Evolutionary conservation across 768 basidiomycete species (phyloP).

Genomic region (Tulasnella sp.): DNA sequence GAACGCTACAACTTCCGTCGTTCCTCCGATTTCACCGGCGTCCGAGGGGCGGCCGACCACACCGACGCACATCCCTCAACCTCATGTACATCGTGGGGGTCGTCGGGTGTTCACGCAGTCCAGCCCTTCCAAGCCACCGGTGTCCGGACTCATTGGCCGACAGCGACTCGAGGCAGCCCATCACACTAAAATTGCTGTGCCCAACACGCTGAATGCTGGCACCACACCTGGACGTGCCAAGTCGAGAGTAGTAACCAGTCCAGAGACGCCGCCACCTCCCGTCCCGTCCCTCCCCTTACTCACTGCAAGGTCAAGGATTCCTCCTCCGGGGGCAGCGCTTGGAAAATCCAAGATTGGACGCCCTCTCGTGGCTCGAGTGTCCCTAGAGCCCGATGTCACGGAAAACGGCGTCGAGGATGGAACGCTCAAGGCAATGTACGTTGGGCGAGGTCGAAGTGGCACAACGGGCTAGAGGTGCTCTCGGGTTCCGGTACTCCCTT

Average conservation of each 20-base stretch:
- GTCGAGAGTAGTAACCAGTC: slow-evolving; percentile 1
- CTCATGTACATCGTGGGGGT: neutral
- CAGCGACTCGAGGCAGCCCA: neutral
- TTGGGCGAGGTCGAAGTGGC: too few relatives aligned
- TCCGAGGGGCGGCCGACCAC: slow-evolving; percentile 4
- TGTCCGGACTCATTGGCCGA: neutral
- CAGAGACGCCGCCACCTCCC: slow-evolving; percentile 4
- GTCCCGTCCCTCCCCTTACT: slow-evolving; percentile 3
- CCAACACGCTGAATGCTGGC: slow-evolving; percentile 4
- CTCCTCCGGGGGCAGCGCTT: too few relatives aligned
- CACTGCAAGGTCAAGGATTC: too few relatives aligned
- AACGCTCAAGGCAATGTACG: too few relatives aligned
- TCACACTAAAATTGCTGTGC: neutral
- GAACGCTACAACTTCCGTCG: neutral
- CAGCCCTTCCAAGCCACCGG: slow-evolving; percentile 8
- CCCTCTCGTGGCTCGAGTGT: too few relatives aligned
- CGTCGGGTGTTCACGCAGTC: slow-evolving; percentile 2
- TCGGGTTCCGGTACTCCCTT: too few relatives aligned
- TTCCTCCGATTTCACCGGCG: neutral
- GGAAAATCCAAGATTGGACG: too few relatives aligned
- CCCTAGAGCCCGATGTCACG: too few relatives aligned
- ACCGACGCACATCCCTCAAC: neutral
- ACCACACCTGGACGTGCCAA: slow-evolving; percentile 1
- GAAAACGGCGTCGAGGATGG: too few relatives aligned
- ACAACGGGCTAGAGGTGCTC: too few relatives aligned